These are phyloP conservation scores for Colletotrichum tamarilloi DNA, from an alignment of 2,329 filamentous ascomycete species.

Conservation along the genomic window DNA sequence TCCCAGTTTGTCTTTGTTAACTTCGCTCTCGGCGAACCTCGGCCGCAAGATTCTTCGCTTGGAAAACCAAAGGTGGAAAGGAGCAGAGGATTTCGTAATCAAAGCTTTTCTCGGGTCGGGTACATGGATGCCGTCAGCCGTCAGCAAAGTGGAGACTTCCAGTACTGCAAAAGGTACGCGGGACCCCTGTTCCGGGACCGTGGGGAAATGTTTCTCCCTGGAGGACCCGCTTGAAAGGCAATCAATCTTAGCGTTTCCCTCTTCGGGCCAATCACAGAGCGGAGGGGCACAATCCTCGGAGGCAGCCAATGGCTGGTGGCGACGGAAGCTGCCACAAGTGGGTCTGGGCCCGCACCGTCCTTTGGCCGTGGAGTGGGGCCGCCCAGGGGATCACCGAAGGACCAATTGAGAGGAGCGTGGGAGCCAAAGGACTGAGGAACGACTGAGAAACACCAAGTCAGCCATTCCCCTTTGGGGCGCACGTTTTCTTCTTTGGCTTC, in stretches of 20 bases:
- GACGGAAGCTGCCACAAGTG: background rate
- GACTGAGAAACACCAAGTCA: too few species aligned
- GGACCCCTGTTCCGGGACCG: background rate
- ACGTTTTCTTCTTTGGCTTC: background rate
- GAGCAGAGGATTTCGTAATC: background rate
- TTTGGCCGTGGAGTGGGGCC: background rate
- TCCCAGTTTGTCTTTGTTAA: background rate
- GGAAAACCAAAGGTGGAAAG: too few species aligned
- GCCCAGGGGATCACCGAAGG: background rate
- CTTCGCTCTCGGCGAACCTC: background rate
- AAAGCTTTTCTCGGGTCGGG: background rate
- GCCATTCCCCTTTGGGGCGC: background rate
- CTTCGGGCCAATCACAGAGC: background rate
- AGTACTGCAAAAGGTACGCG: too few species aligned
- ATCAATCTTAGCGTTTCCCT: background rate
- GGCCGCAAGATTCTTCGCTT: background rate
- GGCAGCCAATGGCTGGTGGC: slow-evolving; percentile 1
- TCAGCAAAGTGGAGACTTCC: background rate
- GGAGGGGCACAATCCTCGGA: background rate
- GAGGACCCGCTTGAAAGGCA: background rate
- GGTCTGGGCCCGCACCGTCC: background rate
- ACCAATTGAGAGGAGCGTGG: too few species aligned
- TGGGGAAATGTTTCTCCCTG: background rate
- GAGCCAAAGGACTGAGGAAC: too few species aligned
- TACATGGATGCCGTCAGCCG: background rate